phyloP scores from a whole-genome alignment of 2,329 filamentous ascomycete species.

The Colletotrichum caudatum region DNA sequence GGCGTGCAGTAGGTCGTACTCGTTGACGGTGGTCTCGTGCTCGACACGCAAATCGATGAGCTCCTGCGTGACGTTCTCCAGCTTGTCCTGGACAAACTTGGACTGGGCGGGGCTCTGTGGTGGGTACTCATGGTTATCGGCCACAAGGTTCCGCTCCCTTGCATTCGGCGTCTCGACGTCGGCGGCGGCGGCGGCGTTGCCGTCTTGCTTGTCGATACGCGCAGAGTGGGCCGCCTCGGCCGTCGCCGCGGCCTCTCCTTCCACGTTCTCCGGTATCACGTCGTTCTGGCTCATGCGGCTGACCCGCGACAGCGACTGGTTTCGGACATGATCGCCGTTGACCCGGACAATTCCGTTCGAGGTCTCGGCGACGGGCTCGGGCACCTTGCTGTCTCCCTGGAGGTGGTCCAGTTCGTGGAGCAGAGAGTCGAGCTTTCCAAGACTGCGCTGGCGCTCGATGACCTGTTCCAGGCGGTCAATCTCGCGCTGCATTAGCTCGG shows the following conservation, averaged over 20 bases:
- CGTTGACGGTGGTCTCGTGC: constrained; percentile 84
- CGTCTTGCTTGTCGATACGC: constrained; percentile 44
- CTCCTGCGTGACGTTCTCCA: constrained; percentile 91
- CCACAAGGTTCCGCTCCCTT: constrained; percentile 32
- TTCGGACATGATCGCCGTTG: constrained; percentile 65
- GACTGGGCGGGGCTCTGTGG: constrained; percentile 81
- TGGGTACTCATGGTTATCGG: constrained; percentile 54
- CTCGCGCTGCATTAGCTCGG: constrained; percentile 96
- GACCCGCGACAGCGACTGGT: constrained; percentile 51
- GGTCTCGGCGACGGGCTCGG: constrained; percentile 52
- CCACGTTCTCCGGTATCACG: constrained; percentile 66
- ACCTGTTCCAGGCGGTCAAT: constrained; percentile 95
- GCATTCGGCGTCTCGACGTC: constrained; percentile 27
- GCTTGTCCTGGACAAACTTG: constrained; percentile 89
- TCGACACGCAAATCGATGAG: constrained; percentile 90
- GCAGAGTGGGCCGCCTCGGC: constrained; percentile 44
- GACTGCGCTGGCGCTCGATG: constrained; percentile 91
- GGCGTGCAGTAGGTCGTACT: constrained; percentile 83
- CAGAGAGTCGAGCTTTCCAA: constrained; percentile 93
- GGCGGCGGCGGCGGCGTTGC: neutral
- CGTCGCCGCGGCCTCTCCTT: constrained; percentile 51
- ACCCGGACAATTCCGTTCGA: constrained; percentile 58
- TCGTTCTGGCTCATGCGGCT: constrained; percentile 67
- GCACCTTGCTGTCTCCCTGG: constrained; percentile 67
- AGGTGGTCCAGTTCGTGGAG: constrained; percentile 89